Base-by-base conservation (phyloP, 129 eudicot species). In the Ambrosia artemisiifolia region DNA sequence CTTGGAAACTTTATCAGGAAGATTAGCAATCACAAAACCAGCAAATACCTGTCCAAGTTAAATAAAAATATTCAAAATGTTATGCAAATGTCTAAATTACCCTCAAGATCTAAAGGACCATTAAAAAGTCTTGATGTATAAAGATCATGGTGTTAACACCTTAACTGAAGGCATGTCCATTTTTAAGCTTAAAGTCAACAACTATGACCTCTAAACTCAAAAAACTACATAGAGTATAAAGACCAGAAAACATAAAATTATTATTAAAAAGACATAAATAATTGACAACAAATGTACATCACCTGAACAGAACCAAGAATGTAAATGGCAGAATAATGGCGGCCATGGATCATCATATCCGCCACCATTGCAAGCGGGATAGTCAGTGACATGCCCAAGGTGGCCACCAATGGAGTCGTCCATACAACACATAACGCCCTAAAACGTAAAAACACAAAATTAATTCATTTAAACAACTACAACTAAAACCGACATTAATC, bases 371-470 rank as follows among this genome's bases (percentile, higher is more conserved):
- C 99, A 47, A 95, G 89, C 5, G 97, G 99, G 74, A 95, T 95
- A 7, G 99, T 95, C 56, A 95, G 96, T 18, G 99, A 90, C 94
- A 95, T 88, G 71, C 99, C 97, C 74, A 95, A 85, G 46, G 99
- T 95, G 77, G 99, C 97, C 71, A 95, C 97, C 28, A 95, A 78
- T 54, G 99, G 99, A 67, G 99, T 95, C 53, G 99, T 95, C 99
- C 99, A 95, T 68, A 91, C 99, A 62, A 95, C 97, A 71, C 97
- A 91, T 73, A 95, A 85, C 42, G 99, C 99, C 99, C 99, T 95
- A 64, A 79, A 8, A 42, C 97, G 97, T 95, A 64, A 79, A 8
- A 42, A 80, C 7, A 73, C 54, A 62, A 42, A 48, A 51, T 33
- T 13, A 17, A 33, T 67, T 32, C 56, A 43, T 14, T 36, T 43